Percentiles rank a stretch among this genome's conserved stretches.
phyloP scores from a whole-genome alignment of 2,329 filamentous ascomycete species.

The Ceratocystis colombiana region DNA sequence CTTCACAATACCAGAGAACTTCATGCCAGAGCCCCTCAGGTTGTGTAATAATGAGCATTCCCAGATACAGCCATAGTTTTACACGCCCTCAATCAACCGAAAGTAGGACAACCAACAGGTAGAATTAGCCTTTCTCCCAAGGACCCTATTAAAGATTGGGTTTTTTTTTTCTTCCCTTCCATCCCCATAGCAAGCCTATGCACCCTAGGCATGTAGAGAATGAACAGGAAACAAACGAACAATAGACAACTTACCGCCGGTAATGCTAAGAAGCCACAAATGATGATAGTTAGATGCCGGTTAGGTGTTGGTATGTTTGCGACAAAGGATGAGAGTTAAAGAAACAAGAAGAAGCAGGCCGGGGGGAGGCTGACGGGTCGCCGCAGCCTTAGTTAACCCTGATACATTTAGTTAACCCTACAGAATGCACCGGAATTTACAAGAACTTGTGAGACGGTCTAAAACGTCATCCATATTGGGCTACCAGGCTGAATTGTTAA shows the following conservation, averaged over 20 bases:
- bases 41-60: neutral
- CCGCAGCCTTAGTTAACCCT: conserved; percentile 3
- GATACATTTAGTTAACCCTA: neutral
- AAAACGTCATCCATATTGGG: neutral
- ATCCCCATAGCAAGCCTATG: neutral
- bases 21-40: neutral
- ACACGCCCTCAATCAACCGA: neutral
- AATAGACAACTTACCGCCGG: neutral
- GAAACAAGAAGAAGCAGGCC: neutral
- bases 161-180: neutral
- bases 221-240: neutral
- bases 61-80: neutral
- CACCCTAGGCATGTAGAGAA: neutral
- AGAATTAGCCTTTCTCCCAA: neutral
- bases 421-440: neutral
- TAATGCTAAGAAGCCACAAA: neutral
- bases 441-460: neutral
- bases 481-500: too few relatives aligned
- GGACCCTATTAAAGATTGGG: neutral
- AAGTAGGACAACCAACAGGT: neutral
- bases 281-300: neutral
- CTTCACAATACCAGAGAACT: neutral
- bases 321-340: neutral
- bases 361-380: neutral
- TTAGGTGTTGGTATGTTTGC: neutral